Conservation (phyloP, 2,329 filamentous ascomycete genomes). For the Fusarium longipes region DNA sequence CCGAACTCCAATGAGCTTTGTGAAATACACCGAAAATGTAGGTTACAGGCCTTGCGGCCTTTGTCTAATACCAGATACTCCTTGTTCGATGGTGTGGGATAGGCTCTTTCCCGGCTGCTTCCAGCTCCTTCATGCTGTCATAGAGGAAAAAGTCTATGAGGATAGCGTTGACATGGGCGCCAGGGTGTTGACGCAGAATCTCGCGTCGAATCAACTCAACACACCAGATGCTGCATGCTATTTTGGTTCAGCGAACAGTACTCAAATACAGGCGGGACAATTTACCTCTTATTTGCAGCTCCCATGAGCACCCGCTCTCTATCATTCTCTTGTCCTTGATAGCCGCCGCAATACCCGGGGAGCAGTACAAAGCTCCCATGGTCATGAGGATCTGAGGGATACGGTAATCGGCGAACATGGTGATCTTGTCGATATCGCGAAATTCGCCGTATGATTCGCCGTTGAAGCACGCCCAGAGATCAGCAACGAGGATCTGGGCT, state of each 20-base stretch:
- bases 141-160: conserved; percentile 98
- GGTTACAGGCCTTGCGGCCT: conserved; percentile 17
- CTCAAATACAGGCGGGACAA: not conserved
- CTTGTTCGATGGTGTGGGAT: conserved; percentile 86
- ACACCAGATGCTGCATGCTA: conserved; percentile 94
- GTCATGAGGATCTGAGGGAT: conserved; percentile 92
- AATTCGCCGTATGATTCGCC: conserved; percentile 84
- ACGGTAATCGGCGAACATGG: conserved; percentile 98
- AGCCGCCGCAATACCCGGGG: conserved; percentile 78
- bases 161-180: conserved; percentile 82
- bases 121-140: conserved; percentile 89
- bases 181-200: conserved; percentile 79
- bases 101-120: conserved; percentile 68
- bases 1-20: conserved; percentile 17
- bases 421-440: conserved; percentile 91
- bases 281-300: conserved; percentile 85
- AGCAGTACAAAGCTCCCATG: conserved; percentile 85
- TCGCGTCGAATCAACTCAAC: conserved; percentile 88
- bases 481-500: conserved; percentile 94
- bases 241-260: conserved; percentile 18
- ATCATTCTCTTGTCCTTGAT: conserved; percentile 75
- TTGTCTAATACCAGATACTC: conserved; percentile 87
- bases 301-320: conserved; percentile 78
- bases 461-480: conserved; percentile 95
- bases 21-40: conserved; percentile 15